These are phyloP conservation scores for Eucalyptus pumila DNA, from an alignment of 345 rosid genomes.

Conservation along the genomic window DNA sequence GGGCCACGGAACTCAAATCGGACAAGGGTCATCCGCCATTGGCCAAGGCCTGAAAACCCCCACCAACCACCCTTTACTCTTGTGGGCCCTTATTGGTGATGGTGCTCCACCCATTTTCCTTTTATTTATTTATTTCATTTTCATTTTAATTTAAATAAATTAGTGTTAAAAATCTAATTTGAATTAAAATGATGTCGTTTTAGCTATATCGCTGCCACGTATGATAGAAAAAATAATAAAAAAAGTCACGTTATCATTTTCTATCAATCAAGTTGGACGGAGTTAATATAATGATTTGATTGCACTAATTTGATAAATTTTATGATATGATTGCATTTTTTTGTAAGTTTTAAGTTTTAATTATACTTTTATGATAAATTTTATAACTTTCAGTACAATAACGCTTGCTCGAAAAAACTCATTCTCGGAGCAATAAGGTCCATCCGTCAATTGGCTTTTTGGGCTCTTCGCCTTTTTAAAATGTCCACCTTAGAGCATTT, in stretches of 20 bases:
- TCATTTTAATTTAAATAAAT: no score
- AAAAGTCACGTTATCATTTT: no score
- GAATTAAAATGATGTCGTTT: no score
- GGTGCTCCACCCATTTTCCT: not conserved
- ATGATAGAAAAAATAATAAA: no score
- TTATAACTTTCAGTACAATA: not conserved
- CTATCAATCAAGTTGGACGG: no score
- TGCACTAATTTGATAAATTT: not conserved
- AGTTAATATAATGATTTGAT: fast-evolving
- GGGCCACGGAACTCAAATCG: fast-evolving
- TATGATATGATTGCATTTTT: no score
- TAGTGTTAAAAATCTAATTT: no score
- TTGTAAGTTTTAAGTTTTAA: no score
- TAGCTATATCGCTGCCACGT: fast-evolving
- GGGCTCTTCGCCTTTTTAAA: not conserved
- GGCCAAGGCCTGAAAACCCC: not conserved
- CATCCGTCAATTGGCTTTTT: not conserved
- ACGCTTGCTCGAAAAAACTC: not conserved
- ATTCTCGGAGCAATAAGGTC: not conserved
- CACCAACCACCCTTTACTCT: not conserved
- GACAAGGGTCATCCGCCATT: not conserved
- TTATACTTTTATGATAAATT: no score
- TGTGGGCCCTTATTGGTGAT: not conserved
- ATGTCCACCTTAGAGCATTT: not conserved
- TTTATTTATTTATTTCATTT: no score